Evolutionary conservation across 2,329 filamentous ascomycete genomes (phyloP).

Genomic region (Penicillium sp.): DNA sequence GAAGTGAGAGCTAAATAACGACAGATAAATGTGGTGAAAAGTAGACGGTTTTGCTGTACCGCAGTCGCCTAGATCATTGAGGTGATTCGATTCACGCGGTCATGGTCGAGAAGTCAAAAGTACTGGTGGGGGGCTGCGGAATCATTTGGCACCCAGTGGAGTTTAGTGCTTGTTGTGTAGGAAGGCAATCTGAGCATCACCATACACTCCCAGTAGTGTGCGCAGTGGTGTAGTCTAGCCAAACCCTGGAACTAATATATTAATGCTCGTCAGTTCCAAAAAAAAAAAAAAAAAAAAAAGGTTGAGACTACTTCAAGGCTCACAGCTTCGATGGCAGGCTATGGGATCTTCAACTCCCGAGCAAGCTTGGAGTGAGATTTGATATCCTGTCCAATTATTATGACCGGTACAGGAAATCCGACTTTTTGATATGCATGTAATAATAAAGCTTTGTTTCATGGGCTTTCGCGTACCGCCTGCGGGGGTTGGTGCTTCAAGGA

Average conservation of each 20-base stretch:
- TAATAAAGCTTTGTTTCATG: not conserved
- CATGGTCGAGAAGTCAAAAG: conserved; percentile 4
- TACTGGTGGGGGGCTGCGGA: conserved; percentile 2
- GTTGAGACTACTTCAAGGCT: not conserved
- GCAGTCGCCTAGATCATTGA: not conserved
- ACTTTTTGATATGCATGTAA: not conserved
- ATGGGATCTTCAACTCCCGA: not conserved
- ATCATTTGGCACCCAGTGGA: not conserved
- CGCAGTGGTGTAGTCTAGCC: not conserved
- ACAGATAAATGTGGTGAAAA: not conserved
- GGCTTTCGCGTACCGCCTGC: conserved; percentile 11
- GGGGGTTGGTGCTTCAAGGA: conserved; percentile 12
- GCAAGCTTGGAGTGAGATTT: not conserved
- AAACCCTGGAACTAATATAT: not conserved
- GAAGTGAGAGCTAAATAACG: not conserved
- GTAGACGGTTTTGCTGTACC: not conserved
- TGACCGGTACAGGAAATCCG: not conserved
- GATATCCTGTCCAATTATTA: not conserved
- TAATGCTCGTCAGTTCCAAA: too few relatives aligned
- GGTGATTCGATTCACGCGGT: not conserved
- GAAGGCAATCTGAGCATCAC: not conserved
- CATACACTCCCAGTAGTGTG: not conserved
- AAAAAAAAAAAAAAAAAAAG: not conserved
- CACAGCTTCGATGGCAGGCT: not conserved
- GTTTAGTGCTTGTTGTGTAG: not conserved